Conservation (phyloP, 345 rosid genomes). For the Citrus inodora region DNA sequence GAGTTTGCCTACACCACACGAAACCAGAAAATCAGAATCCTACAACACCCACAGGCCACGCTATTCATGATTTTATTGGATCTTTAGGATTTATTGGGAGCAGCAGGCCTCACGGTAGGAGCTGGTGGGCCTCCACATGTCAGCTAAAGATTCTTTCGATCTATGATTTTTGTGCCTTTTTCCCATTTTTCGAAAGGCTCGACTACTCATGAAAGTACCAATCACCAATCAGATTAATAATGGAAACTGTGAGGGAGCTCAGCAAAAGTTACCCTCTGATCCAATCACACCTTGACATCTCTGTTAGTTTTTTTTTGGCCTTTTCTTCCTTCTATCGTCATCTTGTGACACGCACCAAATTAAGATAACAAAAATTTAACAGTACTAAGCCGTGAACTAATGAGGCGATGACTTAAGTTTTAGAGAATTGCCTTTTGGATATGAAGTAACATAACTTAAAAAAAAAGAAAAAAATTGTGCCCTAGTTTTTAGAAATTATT, state of each 20-base stretch:
- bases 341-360: background rate
- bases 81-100: background rate
- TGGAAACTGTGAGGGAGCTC: background rate
- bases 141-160: background rate
- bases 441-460: too few relatives aligned
- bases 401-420: too few relatives aligned
- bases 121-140: background rate
- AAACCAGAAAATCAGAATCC: slow-evolving; percentile 3
- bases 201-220: background rate
- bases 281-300: slow-evolving; percentile 13
- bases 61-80: background rate
- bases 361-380: too few relatives aligned
- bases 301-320: background rate
- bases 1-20: slow-evolving; percentile 21
- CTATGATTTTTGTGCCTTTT: background rate
- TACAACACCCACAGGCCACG: background rate
- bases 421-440: too few relatives aligned
- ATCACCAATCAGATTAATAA: background rate
- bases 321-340: too few relatives aligned
- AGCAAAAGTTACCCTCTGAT: background rate
- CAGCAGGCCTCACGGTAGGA: background rate
- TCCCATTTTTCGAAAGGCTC: background rate
- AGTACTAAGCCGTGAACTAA: too few relatives aligned
- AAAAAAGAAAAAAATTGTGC: too few relatives aligned
- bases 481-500: background rate